These are phyloP conservation scores for Sarocladium strictum DNA, from an alignment of 2,329 filamentous ascomycete genomes.

Conservation along the genomic window DNA sequence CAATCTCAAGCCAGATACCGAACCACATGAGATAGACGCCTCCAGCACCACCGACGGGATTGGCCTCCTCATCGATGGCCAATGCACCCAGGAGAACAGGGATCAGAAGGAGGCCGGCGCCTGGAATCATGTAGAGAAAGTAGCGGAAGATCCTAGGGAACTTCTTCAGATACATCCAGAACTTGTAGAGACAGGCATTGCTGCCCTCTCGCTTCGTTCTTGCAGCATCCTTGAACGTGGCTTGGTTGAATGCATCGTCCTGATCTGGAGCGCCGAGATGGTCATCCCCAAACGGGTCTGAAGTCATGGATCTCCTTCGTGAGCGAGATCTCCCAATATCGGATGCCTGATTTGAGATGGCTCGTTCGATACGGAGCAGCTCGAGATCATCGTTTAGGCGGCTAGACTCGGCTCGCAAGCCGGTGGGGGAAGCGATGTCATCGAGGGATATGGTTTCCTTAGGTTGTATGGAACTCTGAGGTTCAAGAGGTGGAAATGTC, in stretches of 20 bases:
- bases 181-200: slow-evolving; percentile 29
- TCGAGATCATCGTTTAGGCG: slow-evolving; percentile 44
- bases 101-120: slow-evolving; percentile 37
- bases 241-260: slow-evolving; percentile 41
- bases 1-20: slow-evolving; percentile 87
- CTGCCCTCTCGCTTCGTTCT: slow-evolving; percentile 24
- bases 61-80: slow-evolving; percentile 29
- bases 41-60: slow-evolving; percentile 57
- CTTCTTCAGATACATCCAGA: slow-evolving; percentile 40
- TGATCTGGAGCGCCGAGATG: slow-evolving; percentile 18
- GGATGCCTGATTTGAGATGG: slow-evolving; percentile 37
- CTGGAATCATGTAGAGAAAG: slow-evolving; percentile 40
- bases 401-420: slow-evolving; percentile 24
- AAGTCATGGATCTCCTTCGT: neutral
- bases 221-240: slow-evolving; percentile 19
- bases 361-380: slow-evolving; percentile 39
- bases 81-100: slow-evolving; percentile 39
- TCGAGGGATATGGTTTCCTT: slow-evolving; percentile 18
- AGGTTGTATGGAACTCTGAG: slow-evolving; percentile 25
- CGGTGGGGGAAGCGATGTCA: slow-evolving; percentile 12
- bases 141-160: slow-evolving; percentile 46
- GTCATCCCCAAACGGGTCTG: neutral
- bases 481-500: slow-evolving; percentile 18
- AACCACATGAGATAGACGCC: slow-evolving; percentile 84
- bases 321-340: slow-evolving; percentile 22